Conservation (phyloP, 129 eudicot genomes). For the Flaveria sonorensis region DNA sequence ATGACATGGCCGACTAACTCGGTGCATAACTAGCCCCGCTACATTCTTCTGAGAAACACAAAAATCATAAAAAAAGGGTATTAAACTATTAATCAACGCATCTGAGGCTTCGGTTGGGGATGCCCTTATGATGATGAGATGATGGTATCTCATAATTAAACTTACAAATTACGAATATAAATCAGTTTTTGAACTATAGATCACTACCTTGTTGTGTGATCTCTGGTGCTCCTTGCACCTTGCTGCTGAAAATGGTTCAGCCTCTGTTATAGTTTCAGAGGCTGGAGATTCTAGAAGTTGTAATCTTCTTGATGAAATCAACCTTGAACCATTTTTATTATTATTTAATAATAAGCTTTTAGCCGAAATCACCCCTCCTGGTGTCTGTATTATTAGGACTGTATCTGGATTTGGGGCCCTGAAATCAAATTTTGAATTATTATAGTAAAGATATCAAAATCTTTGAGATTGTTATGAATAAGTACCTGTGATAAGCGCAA, state of each 20-base stretch:
- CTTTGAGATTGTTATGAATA: not conserved
- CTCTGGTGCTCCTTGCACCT: conserved; percentile 69
- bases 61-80: conserved; percentile 26
- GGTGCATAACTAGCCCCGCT: conserved; percentile 70
- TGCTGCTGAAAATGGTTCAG: conserved; percentile 87
- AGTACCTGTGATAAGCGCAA: conserved; percentile 93
- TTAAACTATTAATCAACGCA: not conserved
- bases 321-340: conserved; percentile 67
- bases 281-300: conserved; percentile 60
- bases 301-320: conserved; percentile 68
- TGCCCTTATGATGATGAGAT: too few relatives aligned
- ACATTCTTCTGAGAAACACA: conserved; percentile 53
- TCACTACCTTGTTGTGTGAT: conserved; percentile 56
- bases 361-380: conserved; percentile 74
- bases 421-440: conserved; percentile 10
- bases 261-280: conserved; percentile 48
- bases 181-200: not conserved
- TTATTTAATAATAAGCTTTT: conserved; percentile 59
- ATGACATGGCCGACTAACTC: conserved; percentile 61
- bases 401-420: conserved; percentile 98
- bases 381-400: conserved; percentile 83
- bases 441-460: not conserved
- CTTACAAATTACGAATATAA: not conserved
- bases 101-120: not conserved
- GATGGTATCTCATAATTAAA: not conserved